These are phyloP conservation scores for Gynandropsis gynandra DNA, from an alignment of 345 rosid species.

Conservation along the genomic window DNA sequence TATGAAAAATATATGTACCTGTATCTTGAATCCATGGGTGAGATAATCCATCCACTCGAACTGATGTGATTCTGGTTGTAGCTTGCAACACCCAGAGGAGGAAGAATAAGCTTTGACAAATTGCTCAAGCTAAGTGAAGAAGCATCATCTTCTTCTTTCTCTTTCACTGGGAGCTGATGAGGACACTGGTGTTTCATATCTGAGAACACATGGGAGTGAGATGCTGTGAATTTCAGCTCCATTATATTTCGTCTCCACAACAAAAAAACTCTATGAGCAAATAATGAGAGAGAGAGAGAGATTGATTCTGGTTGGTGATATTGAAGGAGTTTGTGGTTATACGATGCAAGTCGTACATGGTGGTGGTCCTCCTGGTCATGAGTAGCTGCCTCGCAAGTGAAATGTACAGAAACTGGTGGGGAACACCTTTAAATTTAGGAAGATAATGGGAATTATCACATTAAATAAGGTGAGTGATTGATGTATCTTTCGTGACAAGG, in stretches of 20 bases:
- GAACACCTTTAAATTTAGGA: constrained; percentile 18
- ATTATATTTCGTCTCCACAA: constrained; percentile 13
- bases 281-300: constrained; percentile 14
- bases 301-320: constrained; percentile 10
- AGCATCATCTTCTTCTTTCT: constrained; percentile 28
- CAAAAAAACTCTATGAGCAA: not conserved
- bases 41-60: constrained; percentile 54
- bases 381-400: constrained; percentile 9
- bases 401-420: constrained; percentile 24
- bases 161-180: constrained; percentile 21
- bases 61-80: constrained; percentile 36
- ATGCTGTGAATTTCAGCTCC: constrained; percentile 22
- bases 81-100: constrained; percentile 72
- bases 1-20: constrained; percentile 37
- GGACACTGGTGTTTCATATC: constrained; percentile 16
- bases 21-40: constrained; percentile 84
- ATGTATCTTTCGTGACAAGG: constrained; percentile 21
- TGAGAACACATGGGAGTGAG: constrained; percentile 22
- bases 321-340: constrained; percentile 27
- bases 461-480: constrained; percentile 19
- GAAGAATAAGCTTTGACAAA: constrained; percentile 77
- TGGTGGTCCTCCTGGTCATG: constrained; percentile 27
- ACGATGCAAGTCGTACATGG: constrained; percentile 29
- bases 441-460: constrained; percentile 12
- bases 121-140: constrained; percentile 41